These are phyloP conservation scores for Metarhizium brunneum DNA, from an alignment of 2,329 filamentous ascomycete species.

Conservation along the genomic window DNA sequence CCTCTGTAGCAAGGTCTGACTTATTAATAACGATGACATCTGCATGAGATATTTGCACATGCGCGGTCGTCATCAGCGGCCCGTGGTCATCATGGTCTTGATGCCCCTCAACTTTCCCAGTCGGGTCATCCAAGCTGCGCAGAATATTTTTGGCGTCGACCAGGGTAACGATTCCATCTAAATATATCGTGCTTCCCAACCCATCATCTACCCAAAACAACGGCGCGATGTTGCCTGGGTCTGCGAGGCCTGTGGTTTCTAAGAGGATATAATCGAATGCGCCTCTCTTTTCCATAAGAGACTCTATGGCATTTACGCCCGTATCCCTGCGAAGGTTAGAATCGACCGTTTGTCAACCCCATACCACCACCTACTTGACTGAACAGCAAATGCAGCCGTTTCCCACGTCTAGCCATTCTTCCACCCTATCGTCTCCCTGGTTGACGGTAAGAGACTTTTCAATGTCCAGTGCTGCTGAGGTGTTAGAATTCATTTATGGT, in stretches of 20 bases:
- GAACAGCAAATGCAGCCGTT: constrained; percentile 98
- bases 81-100: constrained; percentile 45
- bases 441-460: constrained; percentile 93
- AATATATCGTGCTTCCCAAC: constrained; percentile 86
- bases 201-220: constrained; percentile 98
- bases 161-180: constrained; percentile 92
- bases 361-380: constrained; percentile 58
- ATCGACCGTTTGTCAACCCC: not conserved
- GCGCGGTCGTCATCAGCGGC: constrained; percentile 78
- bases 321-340: constrained; percentile 52
- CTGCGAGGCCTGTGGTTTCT: constrained; percentile 90
- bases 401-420: constrained; percentile 92
- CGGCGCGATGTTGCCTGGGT: constrained; percentile 90
- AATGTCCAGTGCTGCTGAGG: constrained; percentile 69
- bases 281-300: constrained; percentile 86
- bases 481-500: constrained; percentile 2
- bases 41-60: constrained; percentile 93
- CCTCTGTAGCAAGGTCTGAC: constrained; percentile 65
- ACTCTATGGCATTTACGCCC: constrained; percentile 90
- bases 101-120: constrained; percentile 42
- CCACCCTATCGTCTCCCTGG: constrained; percentile 70
- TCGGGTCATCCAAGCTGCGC: constrained; percentile 66
- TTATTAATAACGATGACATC: constrained; percentile 96
- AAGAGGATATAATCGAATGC: constrained; percentile 96
- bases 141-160: constrained; percentile 93